Base-by-base conservation (phyloP, 2,329 filamentous ascomycete genomes). In the Curvularia hawaiiensis region DNA sequence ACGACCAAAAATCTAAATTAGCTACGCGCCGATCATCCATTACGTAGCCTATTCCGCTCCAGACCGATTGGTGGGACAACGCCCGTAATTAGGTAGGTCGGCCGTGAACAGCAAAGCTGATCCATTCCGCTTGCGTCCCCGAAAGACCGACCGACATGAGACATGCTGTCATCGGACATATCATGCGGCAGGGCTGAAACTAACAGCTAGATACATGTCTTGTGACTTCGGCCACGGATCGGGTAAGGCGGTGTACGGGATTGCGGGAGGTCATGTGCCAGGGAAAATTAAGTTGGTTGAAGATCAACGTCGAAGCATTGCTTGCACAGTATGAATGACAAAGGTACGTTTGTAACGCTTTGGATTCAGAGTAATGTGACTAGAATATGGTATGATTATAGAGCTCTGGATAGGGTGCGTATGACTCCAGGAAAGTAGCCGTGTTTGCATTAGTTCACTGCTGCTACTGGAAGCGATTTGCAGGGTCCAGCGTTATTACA, bases 271-370 rank as follows among this genome's bases (percentile, higher is more conserved):
- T n/a, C 31, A 52, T 18, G 48, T 39, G 40, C 22, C 39, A 26
- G 41, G 16, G 33, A 24, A 26, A 18, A 7, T 41, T 39, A 33
- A 22, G 24, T 50, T 39, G 33, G 47, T 9, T 30, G 22, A 40
- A 50, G 52, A 56, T 56, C 39, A 40, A 52, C 53, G 16, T 54
- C 6, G 10, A 16, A 16, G 50, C 44, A 33, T 30, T 24, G n/a
- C 26, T 52, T 24, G 11, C 33, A 26, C 30, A 31, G 41, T n/a
- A 8, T 14, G 10, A 38, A 16, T 40, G 40, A 45, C 33, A 56
- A 40, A 44, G 31, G 40, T 33, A 10, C 22, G 20, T 47, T 38
- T 51, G 18, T 26, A 52, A 46, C 22, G 12, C 47, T 14, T 18
- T 30, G 44, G 11, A 24, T 12, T 44, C 26, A 9, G 9, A 10